phyloP scores from a whole-genome alignment of 1,284 basidiomycete species.

The Cutaneotrichosporon daszewskae region DNA sequence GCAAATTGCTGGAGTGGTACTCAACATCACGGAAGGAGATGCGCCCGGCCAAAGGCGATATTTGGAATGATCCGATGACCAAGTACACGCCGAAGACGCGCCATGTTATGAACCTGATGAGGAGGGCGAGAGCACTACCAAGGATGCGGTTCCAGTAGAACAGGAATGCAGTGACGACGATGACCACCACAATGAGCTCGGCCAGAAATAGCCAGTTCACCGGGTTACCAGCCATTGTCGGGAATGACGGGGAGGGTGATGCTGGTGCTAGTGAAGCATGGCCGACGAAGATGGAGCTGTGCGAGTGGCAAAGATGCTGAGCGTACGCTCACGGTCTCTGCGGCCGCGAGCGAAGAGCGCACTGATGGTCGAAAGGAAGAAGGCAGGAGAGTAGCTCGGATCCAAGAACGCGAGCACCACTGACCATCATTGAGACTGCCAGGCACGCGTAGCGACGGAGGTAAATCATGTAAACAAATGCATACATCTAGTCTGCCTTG shows the following conservation, averaged over 20 bases:
- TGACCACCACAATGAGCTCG: slow-evolving; percentile 63
- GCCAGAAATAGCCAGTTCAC: slow-evolving; percentile 57
- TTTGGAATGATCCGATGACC: slow-evolving; percentile 65
- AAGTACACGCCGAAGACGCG: slow-evolving; percentile 42
- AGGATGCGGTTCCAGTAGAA: slow-evolving; percentile 86
- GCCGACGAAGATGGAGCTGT: too few relatives aligned
- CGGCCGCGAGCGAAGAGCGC: too few relatives aligned
- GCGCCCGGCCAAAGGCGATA: slow-evolving; percentile 79
- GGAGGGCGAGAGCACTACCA: slow-evolving; percentile 56
- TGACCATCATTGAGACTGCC: too few relatives aligned
- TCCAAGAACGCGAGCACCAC: too few relatives aligned
- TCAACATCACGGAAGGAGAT: slow-evolving; percentile 77
- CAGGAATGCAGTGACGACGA: slow-evolving; percentile 63
- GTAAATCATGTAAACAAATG: too few relatives aligned
- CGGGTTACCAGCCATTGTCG: slow-evolving; percentile 11
- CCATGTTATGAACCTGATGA: slow-evolving; percentile 44
- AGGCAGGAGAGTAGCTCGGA: too few relatives aligned
- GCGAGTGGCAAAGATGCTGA: not conserved
- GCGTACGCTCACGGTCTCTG: too few relatives aligned
- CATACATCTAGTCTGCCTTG: slow-evolving; percentile 5
- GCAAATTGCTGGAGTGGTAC: slow-evolving; percentile 86
- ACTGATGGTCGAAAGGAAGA: too few relatives aligned
- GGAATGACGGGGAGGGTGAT: too few relatives aligned
- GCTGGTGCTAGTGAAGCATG: not conserved
- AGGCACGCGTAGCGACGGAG: too few relatives aligned